Conservation (phyloP, 352 stramenopile genomes). For the Pythium aphanidermatum region DNA sequence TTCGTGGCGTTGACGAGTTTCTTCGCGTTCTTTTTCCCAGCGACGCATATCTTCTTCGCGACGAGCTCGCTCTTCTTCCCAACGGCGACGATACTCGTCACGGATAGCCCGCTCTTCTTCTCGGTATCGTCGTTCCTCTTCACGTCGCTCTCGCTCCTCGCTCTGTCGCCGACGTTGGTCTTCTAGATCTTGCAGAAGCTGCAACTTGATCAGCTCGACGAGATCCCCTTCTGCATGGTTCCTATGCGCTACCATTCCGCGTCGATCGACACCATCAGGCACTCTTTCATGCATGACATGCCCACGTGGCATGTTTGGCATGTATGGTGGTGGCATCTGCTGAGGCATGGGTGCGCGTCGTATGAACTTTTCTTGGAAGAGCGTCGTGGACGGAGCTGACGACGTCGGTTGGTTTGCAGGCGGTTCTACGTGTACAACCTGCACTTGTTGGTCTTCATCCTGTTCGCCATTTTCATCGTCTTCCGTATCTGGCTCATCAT, state of each 20-base stretch:
- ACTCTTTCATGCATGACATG: conserved; percentile 3
- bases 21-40: conserved; percentile 13
- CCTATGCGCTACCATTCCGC: neutral
- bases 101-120: conserved; percentile 13
- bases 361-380: too few species aligned
- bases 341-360: too few species aligned
- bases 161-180: conserved; percentile 9
- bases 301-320: neutral
- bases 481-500: conserved; percentile 8
- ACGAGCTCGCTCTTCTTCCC: conserved; percentile 14
- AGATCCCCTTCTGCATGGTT: conserved; percentile 1
- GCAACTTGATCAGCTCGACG: conserved; percentile 19
- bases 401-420: too few species aligned
- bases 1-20: conserved; percentile 11
- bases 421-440: too few species aligned
- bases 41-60: conserved; percentile 16
- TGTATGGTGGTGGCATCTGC: too few species aligned
- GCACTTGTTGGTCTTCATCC: neutral
- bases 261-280: neutral
- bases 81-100: conserved; percentile 17
- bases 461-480: conserved; percentile 7
- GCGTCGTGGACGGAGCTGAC: neutral
- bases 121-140: conserved; percentile 11
- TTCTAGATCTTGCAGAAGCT: conserved; percentile 15
- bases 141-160: conserved; percentile 12